Evolutionary conservation across 2,329 filamentous ascomycete species (phyloP).

Genomic region (Ambrosiella cleistominuta): DNA sequence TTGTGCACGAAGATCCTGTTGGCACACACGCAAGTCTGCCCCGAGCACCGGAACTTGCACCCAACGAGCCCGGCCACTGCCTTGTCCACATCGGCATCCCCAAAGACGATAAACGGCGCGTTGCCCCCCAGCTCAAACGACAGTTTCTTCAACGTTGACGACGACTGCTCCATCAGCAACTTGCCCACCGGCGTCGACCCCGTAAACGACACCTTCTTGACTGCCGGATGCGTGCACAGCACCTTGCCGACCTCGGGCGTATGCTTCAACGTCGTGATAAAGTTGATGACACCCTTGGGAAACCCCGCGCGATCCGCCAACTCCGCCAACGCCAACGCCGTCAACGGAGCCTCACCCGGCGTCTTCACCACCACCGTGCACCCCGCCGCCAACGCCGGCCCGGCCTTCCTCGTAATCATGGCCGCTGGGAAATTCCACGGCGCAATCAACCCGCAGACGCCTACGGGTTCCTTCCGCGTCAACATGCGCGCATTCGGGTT

Average conservation of each 20-base stretch:
- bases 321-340: constrained; percentile 68
- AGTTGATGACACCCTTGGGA: constrained; percentile 72
- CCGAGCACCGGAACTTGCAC: constrained; percentile 55
- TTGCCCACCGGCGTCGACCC: constrained; percentile 33
- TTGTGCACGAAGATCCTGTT: constrained; percentile 44
- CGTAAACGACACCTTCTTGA: constrained; percentile 60
- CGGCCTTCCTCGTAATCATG: constrained; percentile 32
- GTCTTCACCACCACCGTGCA: constrained; percentile 73
- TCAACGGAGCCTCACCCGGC: constrained; percentile 77
- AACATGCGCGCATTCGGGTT: constrained; percentile 37
- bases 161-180: constrained; percentile 50
- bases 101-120: constrained; percentile 60
- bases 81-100: constrained; percentile 51
- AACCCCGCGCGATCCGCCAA: constrained; percentile 70
- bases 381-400: constrained; percentile 46
- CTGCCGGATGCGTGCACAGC: constrained; percentile 19
- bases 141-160: constrained; percentile 54
- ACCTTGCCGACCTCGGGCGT: constrained; percentile 59
- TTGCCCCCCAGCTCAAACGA: constrained; percentile 60
- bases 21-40: constrained; percentile 53
- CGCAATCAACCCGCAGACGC: constrained; percentile 21
- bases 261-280: constrained; percentile 61
- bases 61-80: constrained; percentile 49
- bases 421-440: constrained; percentile 41
- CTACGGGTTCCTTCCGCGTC: constrained; percentile 20